A percentile compares a stretch with the other conserved stretches of the same genome.
Evolutionary conservation across 1,284 basidiomycete species (phyloP).

Genomic region (Mycena sp.): DNA sequence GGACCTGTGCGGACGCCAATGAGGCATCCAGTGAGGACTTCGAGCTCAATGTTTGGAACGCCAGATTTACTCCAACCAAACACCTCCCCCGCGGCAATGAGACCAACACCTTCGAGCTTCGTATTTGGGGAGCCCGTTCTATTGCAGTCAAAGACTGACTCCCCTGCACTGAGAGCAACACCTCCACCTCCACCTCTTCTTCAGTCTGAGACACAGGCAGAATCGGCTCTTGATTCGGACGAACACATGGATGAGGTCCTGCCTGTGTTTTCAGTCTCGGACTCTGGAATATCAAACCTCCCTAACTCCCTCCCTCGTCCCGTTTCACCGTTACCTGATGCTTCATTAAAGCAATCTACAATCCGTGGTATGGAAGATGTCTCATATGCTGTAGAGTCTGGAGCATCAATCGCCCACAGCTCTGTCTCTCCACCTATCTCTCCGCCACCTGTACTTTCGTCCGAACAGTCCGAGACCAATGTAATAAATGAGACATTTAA

Average conservation of each 20-base stretch:
- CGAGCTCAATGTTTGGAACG: not conserved
- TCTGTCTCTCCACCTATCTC: not conserved
- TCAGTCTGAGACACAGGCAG: not conserved
- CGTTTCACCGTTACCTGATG: too few relatives aligned
- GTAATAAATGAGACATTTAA: constrained; percentile 30
- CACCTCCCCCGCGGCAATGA: not conserved
- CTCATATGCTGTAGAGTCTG: too few relatives aligned
- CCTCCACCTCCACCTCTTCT: not conserved
- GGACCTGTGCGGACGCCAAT: constrained; percentile 47
- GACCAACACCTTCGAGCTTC: not conserved
- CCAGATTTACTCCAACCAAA: not conserved
- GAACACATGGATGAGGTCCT: constrained; percentile 58
- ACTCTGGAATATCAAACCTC: not conserved
- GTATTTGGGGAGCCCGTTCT: constrained; percentile 23
- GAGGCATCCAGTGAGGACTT: constrained; percentile 5
- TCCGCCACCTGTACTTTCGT: not conserved
- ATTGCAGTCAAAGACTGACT: constrained; percentile 4
- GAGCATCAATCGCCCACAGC: too few relatives aligned
- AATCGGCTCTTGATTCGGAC: constrained; percentile 38
- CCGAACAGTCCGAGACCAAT: not conserved
- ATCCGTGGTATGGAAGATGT: too few relatives aligned
- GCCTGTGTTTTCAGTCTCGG: not conserved
- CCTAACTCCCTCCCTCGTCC: too few relatives aligned
- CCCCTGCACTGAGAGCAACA: constrained; percentile 13
- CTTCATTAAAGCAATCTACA: too few relatives aligned